Evolutionary conservation across 164 flowering plant species (phyloP).

Genomic region (Paratinospora sagittata): DNA sequence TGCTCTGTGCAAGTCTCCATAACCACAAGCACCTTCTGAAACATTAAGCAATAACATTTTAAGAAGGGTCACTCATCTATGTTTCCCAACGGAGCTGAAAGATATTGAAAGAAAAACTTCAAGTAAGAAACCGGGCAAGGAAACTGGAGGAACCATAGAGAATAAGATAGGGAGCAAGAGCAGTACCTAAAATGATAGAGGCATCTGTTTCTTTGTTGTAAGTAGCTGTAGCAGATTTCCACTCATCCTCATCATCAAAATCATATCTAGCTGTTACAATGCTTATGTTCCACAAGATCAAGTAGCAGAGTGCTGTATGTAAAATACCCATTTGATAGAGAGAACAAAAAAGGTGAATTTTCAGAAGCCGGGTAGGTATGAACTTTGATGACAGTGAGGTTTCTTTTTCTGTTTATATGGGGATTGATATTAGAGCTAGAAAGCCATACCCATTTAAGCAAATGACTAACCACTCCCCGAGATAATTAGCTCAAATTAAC

Average conservation of each 20-base stretch:
- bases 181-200: slow-evolving; percentile 47
- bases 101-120: not conserved
- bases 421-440: slow-evolving; percentile 8
- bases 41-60: not conserved
- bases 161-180: too few species aligned
- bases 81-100: not conserved
- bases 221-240: slow-evolving; percentile 72
- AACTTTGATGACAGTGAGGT: not conserved
- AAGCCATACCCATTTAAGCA: not conserved
- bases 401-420: slow-evolving; percentile 8
- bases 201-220: slow-evolving; percentile 50
- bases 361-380: not conserved
- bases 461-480: not conserved
- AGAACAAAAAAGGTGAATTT: not conserved
- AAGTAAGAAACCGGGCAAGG: not conserved
- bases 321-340: slow-evolving; percentile 17
- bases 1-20: slow-evolving; percentile 51
- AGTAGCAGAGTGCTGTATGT: slow-evolving; percentile 12
- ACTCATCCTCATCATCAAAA: slow-evolving; percentile 23
- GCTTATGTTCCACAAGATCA: slow-evolving; percentile 11
- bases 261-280: slow-evolving; percentile 12
- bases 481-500: not conserved
- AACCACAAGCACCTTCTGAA: slow-evolving; percentile 78
- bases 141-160: too few species aligned
- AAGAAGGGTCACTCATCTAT: too few species aligned